A percentile compares a stretch with the other conserved stretches of the same genome.
These are phyloP conservation scores for Thuja plicata DNA, from an alignment of 83 land plant species.

Conservation along the genomic window DNA sequence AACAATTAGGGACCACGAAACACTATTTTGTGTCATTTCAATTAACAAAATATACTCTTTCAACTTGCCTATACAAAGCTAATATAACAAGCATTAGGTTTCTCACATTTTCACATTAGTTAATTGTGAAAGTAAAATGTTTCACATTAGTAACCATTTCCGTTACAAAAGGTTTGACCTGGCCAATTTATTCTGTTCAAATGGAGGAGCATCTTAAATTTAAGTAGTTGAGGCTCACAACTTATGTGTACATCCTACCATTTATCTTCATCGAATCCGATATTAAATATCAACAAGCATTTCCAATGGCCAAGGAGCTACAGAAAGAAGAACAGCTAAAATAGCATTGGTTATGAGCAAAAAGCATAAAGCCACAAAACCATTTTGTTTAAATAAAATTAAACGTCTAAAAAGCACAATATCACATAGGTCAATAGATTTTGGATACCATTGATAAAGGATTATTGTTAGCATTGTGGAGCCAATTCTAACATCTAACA, in stretches of 20 bases:
- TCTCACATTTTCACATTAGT: neutral
- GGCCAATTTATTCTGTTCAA: conserved; percentile 3
- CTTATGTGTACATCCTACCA: neutral
- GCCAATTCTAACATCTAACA: too few species aligned
- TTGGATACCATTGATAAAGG: too few species aligned
- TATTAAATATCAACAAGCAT: neutral
- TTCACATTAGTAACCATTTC: neutral
- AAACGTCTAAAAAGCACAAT: too few species aligned
- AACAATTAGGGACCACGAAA: neutral
- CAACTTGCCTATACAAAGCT: neutral
- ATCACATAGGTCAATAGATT: too few species aligned
- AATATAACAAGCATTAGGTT: neutral
- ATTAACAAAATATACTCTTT: neutral
- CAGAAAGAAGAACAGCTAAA: neutral
- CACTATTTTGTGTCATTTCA: neutral
- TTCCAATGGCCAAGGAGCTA: neutral
- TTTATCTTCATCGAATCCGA: neutral
- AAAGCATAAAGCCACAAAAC: neutral
- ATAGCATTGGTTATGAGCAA: neutral
- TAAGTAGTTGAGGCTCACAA: neutral
- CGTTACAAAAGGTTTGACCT: neutral
- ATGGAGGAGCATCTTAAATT: neutral
- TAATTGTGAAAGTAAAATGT: neutral
- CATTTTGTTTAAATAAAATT: neutral
- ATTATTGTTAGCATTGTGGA: too few species aligned